phyloP scores from a whole-genome alignment of 257 asterid species.

The Rehmannia glutinosa region DNA sequence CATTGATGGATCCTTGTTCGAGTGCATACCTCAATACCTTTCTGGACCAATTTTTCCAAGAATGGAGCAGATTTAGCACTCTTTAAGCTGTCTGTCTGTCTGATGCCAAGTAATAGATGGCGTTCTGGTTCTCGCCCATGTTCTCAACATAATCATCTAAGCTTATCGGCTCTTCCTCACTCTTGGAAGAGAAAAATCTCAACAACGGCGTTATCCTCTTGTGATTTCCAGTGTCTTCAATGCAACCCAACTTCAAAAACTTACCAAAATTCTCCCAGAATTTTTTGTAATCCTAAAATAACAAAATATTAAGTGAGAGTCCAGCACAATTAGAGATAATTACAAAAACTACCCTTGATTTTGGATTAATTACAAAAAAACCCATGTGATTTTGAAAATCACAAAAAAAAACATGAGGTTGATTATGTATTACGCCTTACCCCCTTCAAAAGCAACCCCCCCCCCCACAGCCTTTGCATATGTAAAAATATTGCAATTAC shows the following conservation, averaged over 20 bases:
- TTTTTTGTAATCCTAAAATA: constrained; percentile 64
- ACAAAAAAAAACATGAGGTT: too few species aligned
- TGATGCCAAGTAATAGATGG: constrained; percentile 69
- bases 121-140: constrained; percentile 65
- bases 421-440: too few species aligned
- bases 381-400: too few species aligned
- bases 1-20: not conserved
- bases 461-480: too few species aligned
- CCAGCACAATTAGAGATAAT: not conserved
- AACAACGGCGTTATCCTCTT: constrained; percentile 56
- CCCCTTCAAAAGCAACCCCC: too few species aligned
- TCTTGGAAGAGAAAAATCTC: constrained; percentile 65
- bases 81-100: constrained; percentile 91
- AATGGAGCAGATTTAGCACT: constrained; percentile 92
- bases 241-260: constrained; percentile 71
- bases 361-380: too few species aligned
- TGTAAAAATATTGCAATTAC: not conserved
- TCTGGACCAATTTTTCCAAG: constrained; percentile 62
- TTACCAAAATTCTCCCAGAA: constrained; percentile 93
- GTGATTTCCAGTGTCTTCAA: constrained; percentile 77
- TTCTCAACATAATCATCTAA: constrained; percentile 77
- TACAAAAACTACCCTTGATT: too few species aligned
- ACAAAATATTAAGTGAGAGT: not conserved
- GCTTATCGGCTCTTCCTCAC: constrained; percentile 60
- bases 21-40: constrained; percentile 68